These are phyloP conservation scores for Talaromyces proteolyticus DNA, from an alignment of 495 filamentous ascomycete species.

Conservation along the genomic window DNA sequence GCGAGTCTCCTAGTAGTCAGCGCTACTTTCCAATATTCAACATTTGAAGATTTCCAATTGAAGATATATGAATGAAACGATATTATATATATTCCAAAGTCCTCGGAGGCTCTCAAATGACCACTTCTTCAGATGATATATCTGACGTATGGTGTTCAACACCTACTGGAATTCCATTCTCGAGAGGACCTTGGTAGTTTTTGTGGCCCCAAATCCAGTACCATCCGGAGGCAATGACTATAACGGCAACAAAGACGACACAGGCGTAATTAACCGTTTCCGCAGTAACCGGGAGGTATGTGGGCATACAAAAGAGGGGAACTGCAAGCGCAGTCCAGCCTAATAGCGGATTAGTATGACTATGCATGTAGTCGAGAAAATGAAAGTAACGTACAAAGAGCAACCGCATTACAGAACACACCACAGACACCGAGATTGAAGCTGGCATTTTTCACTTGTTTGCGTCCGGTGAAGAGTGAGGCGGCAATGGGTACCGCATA, in stretches of 20 bases:
- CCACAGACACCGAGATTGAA: constrained; percentile 53
- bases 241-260: constrained; percentile 52
- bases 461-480: constrained; percentile 38
- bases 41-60: no score
- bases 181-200: constrained; percentile 21
- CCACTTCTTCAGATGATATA: no score
- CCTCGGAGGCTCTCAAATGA: no score
- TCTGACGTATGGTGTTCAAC: no score
- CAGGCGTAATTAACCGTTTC: constrained; percentile 48
- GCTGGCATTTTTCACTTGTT: constrained; percentile 34
- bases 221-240: constrained; percentile 46
- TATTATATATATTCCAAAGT: no score
- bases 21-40: no score
- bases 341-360: constrained; percentile 18
- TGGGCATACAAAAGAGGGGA: constrained; percentile 43
- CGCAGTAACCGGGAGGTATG: constrained; percentile 23
- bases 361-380: not conserved
- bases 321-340: constrained; percentile 52
- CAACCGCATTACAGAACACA: constrained; percentile 44
- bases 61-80: no score
- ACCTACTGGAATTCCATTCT: not conserved
- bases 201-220: constrained; percentile 56
- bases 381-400: constrained; percentile 35
- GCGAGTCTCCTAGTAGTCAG: no score
- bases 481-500: constrained; percentile 48